Evolutionary conservation across 306 rosid genomes (phyloP).

Genomic region (Clitoria ternatea): DNA sequence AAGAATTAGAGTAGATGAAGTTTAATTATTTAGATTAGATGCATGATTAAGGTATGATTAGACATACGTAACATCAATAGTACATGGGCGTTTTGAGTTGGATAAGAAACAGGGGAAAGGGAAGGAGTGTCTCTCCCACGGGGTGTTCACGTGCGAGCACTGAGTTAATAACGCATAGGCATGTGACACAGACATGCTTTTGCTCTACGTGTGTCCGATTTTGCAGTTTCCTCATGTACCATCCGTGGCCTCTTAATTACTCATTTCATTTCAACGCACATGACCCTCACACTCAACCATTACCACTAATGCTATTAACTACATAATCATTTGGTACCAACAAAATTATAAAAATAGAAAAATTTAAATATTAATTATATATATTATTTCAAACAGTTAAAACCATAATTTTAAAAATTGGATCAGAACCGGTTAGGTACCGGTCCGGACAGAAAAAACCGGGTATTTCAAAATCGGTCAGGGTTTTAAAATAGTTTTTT

Average conservation of each 20-base stretch:
- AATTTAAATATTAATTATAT: too few species aligned
- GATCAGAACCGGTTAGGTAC: too few species aligned
- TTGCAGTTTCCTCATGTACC: slow-evolving; percentile 36
- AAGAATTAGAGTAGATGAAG: background rate
- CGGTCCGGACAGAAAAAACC: too few species aligned
- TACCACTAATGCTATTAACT: slow-evolving; percentile 1
- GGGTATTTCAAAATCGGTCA: too few species aligned
- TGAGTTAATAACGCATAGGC: slow-evolving; percentile 26
- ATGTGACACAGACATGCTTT: slow-evolving; percentile 42
- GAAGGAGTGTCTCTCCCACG: background rate
- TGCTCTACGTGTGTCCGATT: slow-evolving; percentile 30
- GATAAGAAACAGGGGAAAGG: background rate
- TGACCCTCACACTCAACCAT: slow-evolving; percentile 32
- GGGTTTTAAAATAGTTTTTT: too few species aligned
- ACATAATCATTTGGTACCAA: too few species aligned
- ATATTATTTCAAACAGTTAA: too few species aligned
- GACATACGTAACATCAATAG: slow-evolving; percentile 27
- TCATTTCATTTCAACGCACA: slow-evolving; percentile 3
- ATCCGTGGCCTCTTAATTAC: slow-evolving; percentile 31
- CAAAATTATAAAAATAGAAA: too few species aligned
- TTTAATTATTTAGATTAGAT: background rate
- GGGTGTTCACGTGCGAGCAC: slow-evolving; percentile 31
- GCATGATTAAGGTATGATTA: slow-evolving; percentile 21
- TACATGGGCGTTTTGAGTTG: slow-evolving; percentile 27
- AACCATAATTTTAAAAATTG: too few species aligned